Evolutionary conservation across 495 filamentous ascomycete genomes (phyloP).

Genomic region (Aspergillus homomorphus): DNA sequence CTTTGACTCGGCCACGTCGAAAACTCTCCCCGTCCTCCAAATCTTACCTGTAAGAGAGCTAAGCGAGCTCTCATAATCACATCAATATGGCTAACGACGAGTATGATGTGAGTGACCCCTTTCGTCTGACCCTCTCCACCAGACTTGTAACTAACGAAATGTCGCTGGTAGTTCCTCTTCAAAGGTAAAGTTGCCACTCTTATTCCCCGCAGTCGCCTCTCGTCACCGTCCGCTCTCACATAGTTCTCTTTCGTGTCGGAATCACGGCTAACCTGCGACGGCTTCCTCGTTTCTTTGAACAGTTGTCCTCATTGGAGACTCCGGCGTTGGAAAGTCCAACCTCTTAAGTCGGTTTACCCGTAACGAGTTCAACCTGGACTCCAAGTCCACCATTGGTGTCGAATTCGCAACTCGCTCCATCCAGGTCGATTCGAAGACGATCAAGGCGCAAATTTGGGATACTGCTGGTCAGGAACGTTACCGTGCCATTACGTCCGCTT

Average conservation of each 20-base stretch:
- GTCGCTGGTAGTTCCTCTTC: conserved; percentile 82
- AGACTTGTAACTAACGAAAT: conserved; percentile 16
- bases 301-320: conserved; percentile 99
- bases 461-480: conserved; percentile 99
- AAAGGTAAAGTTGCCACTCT: conserved; percentile 68
- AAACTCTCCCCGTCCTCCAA: conserved; percentile 11
- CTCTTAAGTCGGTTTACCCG: conserved; percentile 98
- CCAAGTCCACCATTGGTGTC: conserved; percentile 99
- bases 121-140: neutral
- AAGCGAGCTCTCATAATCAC: conserved; percentile 21
- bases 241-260: neutral
- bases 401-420: conserved; percentile 99
- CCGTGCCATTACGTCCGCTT: conserved; percentile 97
- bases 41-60: conserved; percentile 18
- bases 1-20: conserved; percentile 21
- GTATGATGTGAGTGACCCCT: conserved; percentile 81
- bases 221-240: neutral
- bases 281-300: conserved; percentile 14
- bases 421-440: conserved; percentile 98
- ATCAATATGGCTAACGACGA: conserved; percentile 98
- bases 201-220: conserved; percentile 19
- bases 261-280: conserved; percentile 22
- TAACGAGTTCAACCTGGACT: conserved; percentile 99
- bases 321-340: conserved; percentile 99
- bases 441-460: conserved; percentile 99